A percentile compares a stretch with the other conserved stretches of the same genome.
Conservation (phyloP, 164 flowering plant genomes). For the Hamamelis virginiana region DNA sequence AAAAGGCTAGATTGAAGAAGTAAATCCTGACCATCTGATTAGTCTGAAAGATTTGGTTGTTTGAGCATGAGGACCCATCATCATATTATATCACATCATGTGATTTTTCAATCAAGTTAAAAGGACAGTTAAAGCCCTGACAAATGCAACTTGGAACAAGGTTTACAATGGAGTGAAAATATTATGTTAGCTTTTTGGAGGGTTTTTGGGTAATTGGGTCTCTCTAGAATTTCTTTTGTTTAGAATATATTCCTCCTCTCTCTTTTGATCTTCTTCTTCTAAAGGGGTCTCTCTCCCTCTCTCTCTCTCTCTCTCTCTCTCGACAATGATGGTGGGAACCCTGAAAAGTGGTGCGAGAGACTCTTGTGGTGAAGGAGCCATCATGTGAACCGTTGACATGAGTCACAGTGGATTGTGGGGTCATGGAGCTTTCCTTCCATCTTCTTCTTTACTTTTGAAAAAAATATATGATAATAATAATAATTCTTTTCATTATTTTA, state of each 20-base stretch:
- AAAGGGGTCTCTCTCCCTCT: not conserved
- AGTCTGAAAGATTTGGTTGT: too few relatives aligned
- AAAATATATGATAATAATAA: too few relatives aligned
- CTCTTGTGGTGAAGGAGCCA: constrained; percentile 16
- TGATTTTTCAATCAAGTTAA: too few relatives aligned
- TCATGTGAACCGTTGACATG: not conserved
- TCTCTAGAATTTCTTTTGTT: constrained; percentile 8
- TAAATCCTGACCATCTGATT: too few relatives aligned
- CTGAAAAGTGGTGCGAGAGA: constrained; percentile 16
- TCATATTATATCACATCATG: too few relatives aligned
- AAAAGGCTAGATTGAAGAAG: too few relatives aligned
- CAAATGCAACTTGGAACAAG: too few relatives aligned
- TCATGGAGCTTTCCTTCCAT: not conserved
- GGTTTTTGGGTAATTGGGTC: constrained; percentile 7
- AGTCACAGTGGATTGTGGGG: constrained; percentile 11
- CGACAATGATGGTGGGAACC: constrained; percentile 22
- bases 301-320: not conserved
- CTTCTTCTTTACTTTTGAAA: too few relatives aligned
- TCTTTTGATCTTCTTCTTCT: constrained; percentile 1
- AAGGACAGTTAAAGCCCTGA: too few relatives aligned
- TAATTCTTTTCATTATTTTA: too few relatives aligned
- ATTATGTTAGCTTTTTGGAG: constrained; percentile 6
- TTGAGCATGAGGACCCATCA: too few relatives aligned
- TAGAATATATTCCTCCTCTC: not conserved
- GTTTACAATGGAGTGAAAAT: constrained; percentile 9